phyloP scores from a whole-genome alignment of 2,329 filamentous ascomycete genomes.

The Pochonia chlamydosporia region DNA sequence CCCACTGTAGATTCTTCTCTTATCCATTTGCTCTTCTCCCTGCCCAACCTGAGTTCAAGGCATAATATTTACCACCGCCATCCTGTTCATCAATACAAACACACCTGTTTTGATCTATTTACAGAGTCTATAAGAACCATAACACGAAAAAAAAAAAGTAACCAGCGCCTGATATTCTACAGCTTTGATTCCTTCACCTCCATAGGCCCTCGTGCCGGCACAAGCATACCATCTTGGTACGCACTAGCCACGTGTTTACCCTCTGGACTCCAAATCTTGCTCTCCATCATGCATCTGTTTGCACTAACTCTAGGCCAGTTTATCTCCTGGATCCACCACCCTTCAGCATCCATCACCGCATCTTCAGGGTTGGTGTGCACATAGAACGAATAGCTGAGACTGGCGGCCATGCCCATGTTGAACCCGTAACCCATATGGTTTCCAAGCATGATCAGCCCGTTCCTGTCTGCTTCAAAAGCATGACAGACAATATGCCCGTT shows the following conservation, averaged over 20 bases:
- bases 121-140: not conserved
- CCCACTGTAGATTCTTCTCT: too few species aligned
- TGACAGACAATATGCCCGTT: slow-evolving; percentile 44
- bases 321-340: slow-evolving; percentile 51
- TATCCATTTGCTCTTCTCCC: too few species aligned
- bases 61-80: too few species aligned
- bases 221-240: slow-evolving; percentile 46
- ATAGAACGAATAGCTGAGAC: slow-evolving; percentile 45
- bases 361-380: slow-evolving; percentile 44
- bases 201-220: slow-evolving; percentile 18
- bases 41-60: too few species aligned
- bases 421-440: slow-evolving; percentile 43
- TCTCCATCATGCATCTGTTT: slow-evolving; percentile 41
- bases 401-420: slow-evolving; percentile 35
- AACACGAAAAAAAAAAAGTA: not conserved
- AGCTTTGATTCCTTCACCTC: slow-evolving; percentile 17
- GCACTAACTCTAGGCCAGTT: slow-evolving; percentile 41
- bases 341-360: slow-evolving; percentile 38
- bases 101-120: too few species aligned
- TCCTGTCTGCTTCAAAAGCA: slow-evolving; percentile 48
- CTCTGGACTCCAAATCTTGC: slow-evolving; percentile 47
- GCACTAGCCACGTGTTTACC: slow-evolving; percentile 49
- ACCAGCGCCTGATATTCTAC: slow-evolving; percentile 7
- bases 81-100: too few species aligned
- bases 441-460: slow-evolving; percentile 45